These are phyloP conservation scores for Globisporangium carolinianum DNA, from an alignment of 352 stramenopile species.

Conservation along the genomic window DNA sequence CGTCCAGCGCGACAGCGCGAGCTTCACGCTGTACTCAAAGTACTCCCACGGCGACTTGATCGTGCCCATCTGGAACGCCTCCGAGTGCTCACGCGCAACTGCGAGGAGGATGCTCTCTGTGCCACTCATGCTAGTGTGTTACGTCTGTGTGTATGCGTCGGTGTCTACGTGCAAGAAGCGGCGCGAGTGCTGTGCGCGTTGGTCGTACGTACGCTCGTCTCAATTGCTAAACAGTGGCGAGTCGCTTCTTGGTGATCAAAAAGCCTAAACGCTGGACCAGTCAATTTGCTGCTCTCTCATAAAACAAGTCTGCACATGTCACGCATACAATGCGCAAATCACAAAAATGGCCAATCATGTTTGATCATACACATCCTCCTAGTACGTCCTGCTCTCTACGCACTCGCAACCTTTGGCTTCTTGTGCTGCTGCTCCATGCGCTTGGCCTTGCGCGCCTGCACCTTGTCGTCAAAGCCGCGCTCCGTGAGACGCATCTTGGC, in stretches of 20 bases:
- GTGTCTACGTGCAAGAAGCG: background rate
- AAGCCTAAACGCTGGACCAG: conserved; percentile 5
- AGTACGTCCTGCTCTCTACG: conserved; percentile 4
- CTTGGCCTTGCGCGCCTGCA: conserved; percentile 61
- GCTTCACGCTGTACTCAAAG: conserved; percentile 80
- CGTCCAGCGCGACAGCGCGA: conserved; percentile 72
- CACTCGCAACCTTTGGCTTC: conserved; percentile 8
- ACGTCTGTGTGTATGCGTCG: background rate
- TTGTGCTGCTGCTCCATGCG: conserved; percentile 51
- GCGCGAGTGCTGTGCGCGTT: too few species aligned
- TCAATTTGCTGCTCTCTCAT: conserved; percentile 2
- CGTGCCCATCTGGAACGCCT: conserved; percentile 36
- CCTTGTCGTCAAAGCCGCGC: conserved; percentile 84
- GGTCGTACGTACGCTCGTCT: background rate
- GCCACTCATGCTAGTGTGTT: conserved; percentile 26
- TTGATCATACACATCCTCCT: background rate
- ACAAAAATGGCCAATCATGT: background rate
- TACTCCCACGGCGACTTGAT: conserved; percentile 77
- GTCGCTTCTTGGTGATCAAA: background rate
- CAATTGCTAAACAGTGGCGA: conserved; percentile 1
- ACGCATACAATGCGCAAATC: conserved; percentile 3
- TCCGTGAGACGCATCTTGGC: conserved; percentile 91
- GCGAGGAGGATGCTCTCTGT: conserved; percentile 47
- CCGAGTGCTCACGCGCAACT: conserved; percentile 46
- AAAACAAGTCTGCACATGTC: conserved; percentile 4